Base-by-base conservation (phyloP, 2,329 filamentous ascomycete species). In the Hypoxylon sp. region DNA sequence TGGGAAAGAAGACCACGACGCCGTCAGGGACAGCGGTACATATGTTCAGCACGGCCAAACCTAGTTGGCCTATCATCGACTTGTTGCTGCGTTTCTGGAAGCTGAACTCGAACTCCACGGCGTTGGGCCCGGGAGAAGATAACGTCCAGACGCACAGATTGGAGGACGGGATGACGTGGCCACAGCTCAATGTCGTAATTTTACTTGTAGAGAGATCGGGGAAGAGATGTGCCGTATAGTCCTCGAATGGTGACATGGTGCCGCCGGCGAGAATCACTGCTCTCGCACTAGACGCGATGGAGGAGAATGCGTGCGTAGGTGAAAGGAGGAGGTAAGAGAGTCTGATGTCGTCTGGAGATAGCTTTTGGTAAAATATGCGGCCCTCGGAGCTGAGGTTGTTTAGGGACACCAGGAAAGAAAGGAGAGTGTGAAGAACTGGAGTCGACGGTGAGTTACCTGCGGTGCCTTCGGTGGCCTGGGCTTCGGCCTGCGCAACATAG, bases 231-330 rank as follows among this genome's bases (percentile, higher is more conserved):
- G 89, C 83, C 29, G 84, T 87, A 74, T 97, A 99, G 75, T 98
- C 95, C 20, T 88, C 85, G 79, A 98, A 96, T 0, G 95, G 95
- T 2, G 95, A 96, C 95, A 99, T 98, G 21, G 95, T 99, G 18
- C 95, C 95, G 55, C 95, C 95, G 0, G 93, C 95, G 3, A 99
- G 79, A 37, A 99, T 89, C 3, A 99, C 90, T 1, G 94, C 91
- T 55, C 92, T 83, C 0, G 95, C 92, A 60, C 90, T 87, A 24
- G 91, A 87, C 1, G 94, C 91, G 48, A 98, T 89, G 9, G 93
- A 90, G 6, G 89, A 89, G 74, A 99, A 98, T 65, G 96, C 91
- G 67, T 94, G 88, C 0, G 93, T 93, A 0, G 95, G 94, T 26
- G 97, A 95, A 0, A 99, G 83, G 3, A 99, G 83, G 66, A 97